Conservation (phyloP, 2,329 filamentous ascomycete genomes). For the Ceratocystiopsis minuta region DNA sequence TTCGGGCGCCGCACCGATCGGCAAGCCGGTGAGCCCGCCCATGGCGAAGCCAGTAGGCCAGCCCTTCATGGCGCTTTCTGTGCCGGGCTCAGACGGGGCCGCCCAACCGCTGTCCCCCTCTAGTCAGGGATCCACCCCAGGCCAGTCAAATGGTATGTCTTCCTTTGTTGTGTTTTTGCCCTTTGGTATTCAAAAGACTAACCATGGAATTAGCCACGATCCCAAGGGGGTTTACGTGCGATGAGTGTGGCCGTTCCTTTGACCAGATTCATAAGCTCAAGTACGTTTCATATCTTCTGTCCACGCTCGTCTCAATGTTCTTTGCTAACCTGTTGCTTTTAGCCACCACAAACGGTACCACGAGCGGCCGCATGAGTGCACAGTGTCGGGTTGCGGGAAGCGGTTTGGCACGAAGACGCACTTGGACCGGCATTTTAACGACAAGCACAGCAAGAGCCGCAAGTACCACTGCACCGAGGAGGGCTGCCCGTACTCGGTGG, state of each 20-base stretch:
- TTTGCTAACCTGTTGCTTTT: not conserved
- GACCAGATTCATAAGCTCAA: constrained; percentile 43
- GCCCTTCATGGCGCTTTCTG: constrained; percentile 26
- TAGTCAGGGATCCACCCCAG: constrained; percentile 7
- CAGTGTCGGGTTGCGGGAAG: constrained; percentile 29
- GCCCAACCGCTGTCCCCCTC: constrained; percentile 23
- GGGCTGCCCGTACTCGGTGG: constrained; percentile 36
- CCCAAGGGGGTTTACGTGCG: constrained; percentile 18
- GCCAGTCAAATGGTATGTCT: constrained; percentile 12
- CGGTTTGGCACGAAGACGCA: constrained; percentile 45
- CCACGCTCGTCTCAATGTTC: not conserved
- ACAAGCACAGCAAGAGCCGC: constrained; percentile 40
- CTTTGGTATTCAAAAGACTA: not conserved
- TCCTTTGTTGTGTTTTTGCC: constrained; percentile 8
- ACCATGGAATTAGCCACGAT: constrained; percentile 9
- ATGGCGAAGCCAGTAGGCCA: constrained; percentile 17
- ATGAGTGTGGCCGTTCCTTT: constrained; percentile 28
- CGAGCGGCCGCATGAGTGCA: constrained; percentile 32
- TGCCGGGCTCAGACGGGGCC: constrained; percentile 10
- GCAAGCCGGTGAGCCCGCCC: constrained; percentile 10
- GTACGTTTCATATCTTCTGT: constrained; percentile 17
- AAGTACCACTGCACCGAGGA: constrained; percentile 39
- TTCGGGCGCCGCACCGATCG: too few relatives aligned
- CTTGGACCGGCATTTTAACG: constrained; percentile 43
- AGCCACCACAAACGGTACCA: constrained; percentile 44